Conservation (phyloP, 495 filamentous ascomycete species). For the Thermothielavioides terrestris region DNA sequence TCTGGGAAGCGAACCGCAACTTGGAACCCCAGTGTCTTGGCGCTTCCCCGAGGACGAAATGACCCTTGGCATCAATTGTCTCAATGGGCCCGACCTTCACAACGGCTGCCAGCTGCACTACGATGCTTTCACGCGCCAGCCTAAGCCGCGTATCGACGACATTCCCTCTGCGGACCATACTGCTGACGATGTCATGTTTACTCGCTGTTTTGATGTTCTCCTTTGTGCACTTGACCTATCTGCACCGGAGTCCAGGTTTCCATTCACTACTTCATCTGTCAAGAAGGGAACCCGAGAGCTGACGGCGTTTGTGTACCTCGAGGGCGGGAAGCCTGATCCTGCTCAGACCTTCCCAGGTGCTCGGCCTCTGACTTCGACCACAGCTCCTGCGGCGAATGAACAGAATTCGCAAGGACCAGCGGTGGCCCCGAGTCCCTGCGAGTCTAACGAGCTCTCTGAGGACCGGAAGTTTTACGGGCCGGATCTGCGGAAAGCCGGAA, state of each 20-base stretch:
- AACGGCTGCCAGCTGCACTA: constrained; percentile 25
- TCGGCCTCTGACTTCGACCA: background rate
- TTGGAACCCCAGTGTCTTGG: constrained; percentile 25
- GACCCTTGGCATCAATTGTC: constrained; percentile 33
- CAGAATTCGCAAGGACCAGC: background rate
- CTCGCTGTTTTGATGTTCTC: constrained; percentile 16
- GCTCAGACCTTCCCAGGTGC: background rate
- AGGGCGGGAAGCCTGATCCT: constrained; percentile 13
- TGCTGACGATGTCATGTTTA: constrained; percentile 16
- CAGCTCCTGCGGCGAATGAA: background rate
- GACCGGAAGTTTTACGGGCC: constrained; percentile 19
- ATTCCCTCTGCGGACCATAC: constrained; percentile 3
- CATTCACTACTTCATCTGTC: constrained; percentile 6
- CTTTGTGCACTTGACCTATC: constrained; percentile 20
- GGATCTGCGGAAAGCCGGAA: background rate
- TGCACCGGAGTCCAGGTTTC: constrained; percentile 15
- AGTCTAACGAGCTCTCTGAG: constrained; percentile 23
- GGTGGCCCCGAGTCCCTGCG: constrained; percentile 4
- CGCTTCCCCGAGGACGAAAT: constrained; percentile 35
- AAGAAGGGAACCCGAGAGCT: constrained; percentile 8
- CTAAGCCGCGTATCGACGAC: constrained; percentile 23
- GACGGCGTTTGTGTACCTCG: constrained; percentile 18
- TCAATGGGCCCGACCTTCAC: constrained; percentile 26
- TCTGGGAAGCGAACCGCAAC: constrained; percentile 16
- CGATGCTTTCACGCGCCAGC: constrained; percentile 15